Evolutionary conservation across 2,329 filamentous ascomycete species (phyloP).

Genomic region (Niveomyces coronatus): DNA sequence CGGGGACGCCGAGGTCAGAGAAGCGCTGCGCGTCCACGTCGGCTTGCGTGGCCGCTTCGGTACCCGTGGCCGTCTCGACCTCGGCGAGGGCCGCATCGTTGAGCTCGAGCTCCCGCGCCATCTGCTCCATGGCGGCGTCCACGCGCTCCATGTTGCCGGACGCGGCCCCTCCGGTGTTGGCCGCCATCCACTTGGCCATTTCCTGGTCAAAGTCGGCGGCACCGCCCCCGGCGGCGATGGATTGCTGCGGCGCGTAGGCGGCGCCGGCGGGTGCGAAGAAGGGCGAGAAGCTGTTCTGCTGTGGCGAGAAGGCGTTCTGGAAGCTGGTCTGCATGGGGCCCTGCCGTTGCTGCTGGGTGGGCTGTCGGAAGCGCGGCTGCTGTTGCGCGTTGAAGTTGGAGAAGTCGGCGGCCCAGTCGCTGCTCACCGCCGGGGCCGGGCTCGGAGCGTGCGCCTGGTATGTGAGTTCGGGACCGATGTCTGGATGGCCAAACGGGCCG

Average conservation of each 20-base stretch:
- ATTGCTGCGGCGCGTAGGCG: slow-evolving; percentile 14
- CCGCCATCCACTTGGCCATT: slow-evolving; percentile 31
- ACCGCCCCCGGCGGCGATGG: slow-evolving; percentile 13
- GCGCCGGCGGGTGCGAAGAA: slow-evolving; percentile 19
- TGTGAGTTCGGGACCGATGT: slow-evolving; percentile 15
- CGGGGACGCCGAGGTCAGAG: slow-evolving; percentile 21
- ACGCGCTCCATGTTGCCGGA: slow-evolving; percentile 26
- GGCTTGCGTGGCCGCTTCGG: neutral
- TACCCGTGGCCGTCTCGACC: slow-evolving; percentile 10
- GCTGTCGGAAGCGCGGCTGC: slow-evolving; percentile 8
- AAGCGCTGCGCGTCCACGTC: slow-evolving; percentile 12
- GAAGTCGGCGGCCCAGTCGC: slow-evolving; percentile 29
- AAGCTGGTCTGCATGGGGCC: slow-evolving; percentile 19
- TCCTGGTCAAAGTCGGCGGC: slow-evolving; percentile 30
- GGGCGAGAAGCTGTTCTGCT: slow-evolving; percentile 19
- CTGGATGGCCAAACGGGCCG: slow-evolving; percentile 8
- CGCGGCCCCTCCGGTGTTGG: slow-evolving; percentile 22
- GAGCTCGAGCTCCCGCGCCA: slow-evolving; percentile 30
- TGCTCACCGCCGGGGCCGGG: slow-evolving; percentile 15
- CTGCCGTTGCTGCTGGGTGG: slow-evolving; percentile 15
- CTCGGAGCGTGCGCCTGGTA: slow-evolving; percentile 15
- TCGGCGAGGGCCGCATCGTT: slow-evolving; percentile 21
- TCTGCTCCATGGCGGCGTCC: slow-evolving; percentile 32
- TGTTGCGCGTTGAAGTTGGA: slow-evolving; percentile 19
- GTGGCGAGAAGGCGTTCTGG: slow-evolving; percentile 20